These are phyloP conservation scores for Aspergillus sp. DNA, from an alignment of 2,329 filamentous ascomycete species.

Conservation along the genomic window DNA sequence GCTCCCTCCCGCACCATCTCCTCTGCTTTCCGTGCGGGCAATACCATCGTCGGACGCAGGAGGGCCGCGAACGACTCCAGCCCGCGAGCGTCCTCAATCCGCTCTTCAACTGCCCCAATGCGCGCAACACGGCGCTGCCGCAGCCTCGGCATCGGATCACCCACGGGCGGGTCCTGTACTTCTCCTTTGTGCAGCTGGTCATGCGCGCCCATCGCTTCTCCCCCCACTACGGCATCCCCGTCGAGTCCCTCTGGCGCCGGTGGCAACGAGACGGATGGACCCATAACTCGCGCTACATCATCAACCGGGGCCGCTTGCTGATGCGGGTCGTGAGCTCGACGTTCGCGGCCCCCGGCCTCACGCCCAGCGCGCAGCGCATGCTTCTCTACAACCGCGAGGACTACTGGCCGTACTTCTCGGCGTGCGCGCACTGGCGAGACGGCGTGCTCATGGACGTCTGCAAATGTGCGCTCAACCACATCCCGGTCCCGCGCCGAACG, in stretches of 20 bases:
- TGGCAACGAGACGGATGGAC: constrained; percentile 51
- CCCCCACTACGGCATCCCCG: constrained; percentile 40
- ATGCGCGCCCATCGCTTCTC: constrained; percentile 43
- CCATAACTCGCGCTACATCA: constrained; percentile 47
- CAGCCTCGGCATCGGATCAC: constrained; percentile 48
- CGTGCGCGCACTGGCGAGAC: constrained; percentile 55
- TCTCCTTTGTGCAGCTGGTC: constrained; percentile 52
- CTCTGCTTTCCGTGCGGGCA: constrained; percentile 51
- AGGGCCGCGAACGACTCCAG: constrained; percentile 47
- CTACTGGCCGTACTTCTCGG: constrained; percentile 55
- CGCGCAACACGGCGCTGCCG: constrained; percentile 39
- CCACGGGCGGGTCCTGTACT: constrained; percentile 48
- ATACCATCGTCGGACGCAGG: constrained; percentile 48
- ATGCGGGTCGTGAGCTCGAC: constrained; percentile 50
- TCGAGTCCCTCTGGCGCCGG: constrained; percentile 42
- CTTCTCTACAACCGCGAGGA: constrained; percentile 53
- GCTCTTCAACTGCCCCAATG: constrained; percentile 49
- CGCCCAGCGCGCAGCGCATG: constrained; percentile 45
- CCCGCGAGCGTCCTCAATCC: constrained; percentile 49
- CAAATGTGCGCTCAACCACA: constrained; percentile 54
- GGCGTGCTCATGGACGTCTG: constrained; percentile 52
- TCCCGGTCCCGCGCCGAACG: constrained; percentile 40
- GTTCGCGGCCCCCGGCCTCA: constrained; percentile 46
- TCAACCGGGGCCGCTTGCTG: constrained; percentile 47
- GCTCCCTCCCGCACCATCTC: constrained; percentile 46